phyloP scores from a whole-genome alignment of 148 eudicot species.

The Mesembryanthemum crystallinum region DNA sequence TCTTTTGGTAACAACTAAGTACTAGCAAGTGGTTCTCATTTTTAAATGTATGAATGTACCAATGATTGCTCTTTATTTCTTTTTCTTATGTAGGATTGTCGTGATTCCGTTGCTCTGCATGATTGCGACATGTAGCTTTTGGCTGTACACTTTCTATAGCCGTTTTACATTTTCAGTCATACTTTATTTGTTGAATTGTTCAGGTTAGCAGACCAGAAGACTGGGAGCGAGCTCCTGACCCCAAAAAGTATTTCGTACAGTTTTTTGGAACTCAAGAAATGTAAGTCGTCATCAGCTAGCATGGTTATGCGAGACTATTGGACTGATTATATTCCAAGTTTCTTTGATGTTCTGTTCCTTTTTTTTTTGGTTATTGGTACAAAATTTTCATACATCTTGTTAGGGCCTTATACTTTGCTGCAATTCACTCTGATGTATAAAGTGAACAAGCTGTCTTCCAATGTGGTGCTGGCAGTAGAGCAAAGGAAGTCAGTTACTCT shows the following conservation, averaged over 20 bases:
- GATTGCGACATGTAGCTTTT: not conserved
- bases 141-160: not conserved
- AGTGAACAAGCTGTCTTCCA: not conserved
- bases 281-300: slow-evolving; percentile 50
- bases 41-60: not conserved
- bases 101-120: slow-evolving; percentile 5
- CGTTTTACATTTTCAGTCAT: not conserved
- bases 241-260: slow-evolving; percentile 81
- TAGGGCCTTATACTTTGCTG: not conserved
- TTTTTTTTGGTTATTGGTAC: not conserved
- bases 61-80: not conserved
- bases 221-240: slow-evolving; percentile 71
- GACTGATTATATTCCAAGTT: slow-evolving; percentile 5
- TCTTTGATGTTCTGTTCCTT: not conserved
- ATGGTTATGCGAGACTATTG: slow-evolving; percentile 7
- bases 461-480: not conserved
- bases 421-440: slow-evolving; percentile 9
- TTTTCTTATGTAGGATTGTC: slow-evolving; percentile 1
- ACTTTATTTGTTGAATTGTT: slow-evolving; percentile 24
- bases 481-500: not conserved
- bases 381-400: not conserved
- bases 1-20: not conserved
- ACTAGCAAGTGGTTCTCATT: not conserved
- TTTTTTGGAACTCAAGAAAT: slow-evolving; percentile 92
- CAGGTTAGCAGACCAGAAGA: slow-evolving; percentile 96